Evolutionary conservation across 225 moss, liverwort and hornwort species (phyloP).

Genomic region (Marchantia paleacea): DNA sequence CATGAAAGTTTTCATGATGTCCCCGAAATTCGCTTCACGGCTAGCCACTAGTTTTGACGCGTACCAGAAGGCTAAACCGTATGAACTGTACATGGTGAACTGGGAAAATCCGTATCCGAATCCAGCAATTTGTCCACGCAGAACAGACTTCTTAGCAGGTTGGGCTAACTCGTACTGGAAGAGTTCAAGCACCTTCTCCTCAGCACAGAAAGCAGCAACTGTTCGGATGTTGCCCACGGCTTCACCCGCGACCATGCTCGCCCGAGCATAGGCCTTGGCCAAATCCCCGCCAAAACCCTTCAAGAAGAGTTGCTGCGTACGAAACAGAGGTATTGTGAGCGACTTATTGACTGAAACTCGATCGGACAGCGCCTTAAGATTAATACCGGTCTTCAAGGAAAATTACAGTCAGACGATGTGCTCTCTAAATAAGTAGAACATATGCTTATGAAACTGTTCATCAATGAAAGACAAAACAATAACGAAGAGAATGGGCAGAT

Average conservation of each 20-base stretch:
- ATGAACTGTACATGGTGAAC: conserved; percentile 52
- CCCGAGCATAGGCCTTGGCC: conserved; percentile 41
- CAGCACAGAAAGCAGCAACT: conserved; percentile 54
- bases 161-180: conserved; percentile 38
- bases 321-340: background rate
- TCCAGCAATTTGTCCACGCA: conserved; percentile 47
- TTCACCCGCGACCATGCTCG: conserved; percentile 55
- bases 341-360: background rate
- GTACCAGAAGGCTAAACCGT: conserved; percentile 54
- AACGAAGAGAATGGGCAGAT: too few species aligned
- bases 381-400: background rate
- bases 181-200: conserved; percentile 46
- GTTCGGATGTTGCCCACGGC: conserved; percentile 59
- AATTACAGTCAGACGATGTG: background rate
- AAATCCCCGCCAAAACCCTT: conserved; percentile 55
- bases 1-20: conserved; percentile 51
- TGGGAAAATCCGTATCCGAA: conserved; percentile 54
- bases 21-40: conserved; percentile 40
- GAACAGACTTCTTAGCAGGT: conserved; percentile 32
- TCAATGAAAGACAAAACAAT: too few species aligned
- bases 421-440: too few species aligned
- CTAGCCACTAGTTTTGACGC: conserved; percentile 35
- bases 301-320: conserved; percentile 44
- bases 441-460: too few species aligned
- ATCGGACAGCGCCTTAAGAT: too few species aligned